Conservation (phyloP, 495 filamentous ascomycete genomes). For the Lasiosphaeriaceae sp. region DNA sequence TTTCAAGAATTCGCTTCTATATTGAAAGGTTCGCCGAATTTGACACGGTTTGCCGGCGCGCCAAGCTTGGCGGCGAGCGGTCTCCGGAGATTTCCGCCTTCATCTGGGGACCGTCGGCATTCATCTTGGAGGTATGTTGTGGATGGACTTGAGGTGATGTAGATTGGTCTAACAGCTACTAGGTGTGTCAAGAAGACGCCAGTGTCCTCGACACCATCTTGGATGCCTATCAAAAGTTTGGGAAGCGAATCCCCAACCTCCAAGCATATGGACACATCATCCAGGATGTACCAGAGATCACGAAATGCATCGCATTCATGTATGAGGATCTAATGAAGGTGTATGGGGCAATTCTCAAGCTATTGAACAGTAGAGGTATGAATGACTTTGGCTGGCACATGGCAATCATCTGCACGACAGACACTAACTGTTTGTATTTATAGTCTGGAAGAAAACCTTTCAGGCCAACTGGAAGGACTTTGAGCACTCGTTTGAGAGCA, state of each 20-base stretch:
- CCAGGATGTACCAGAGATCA: conserved; percentile 22
- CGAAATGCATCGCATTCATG: conserved; percentile 29
- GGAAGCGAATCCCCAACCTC: conserved; percentile 35
- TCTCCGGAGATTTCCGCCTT: conserved; percentile 30
- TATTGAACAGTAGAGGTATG: conserved; percentile 25
- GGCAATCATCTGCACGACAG: not conserved
- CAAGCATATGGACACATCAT: conserved; percentile 32
- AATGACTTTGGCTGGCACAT: not conserved
- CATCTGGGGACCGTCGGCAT: conserved; percentile 37
- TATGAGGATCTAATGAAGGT: conserved; percentile 47
- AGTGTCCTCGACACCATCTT: conserved; percentile 38
- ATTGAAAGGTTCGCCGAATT: conserved; percentile 41
- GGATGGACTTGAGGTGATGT: not conserved
- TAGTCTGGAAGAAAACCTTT: conserved; percentile 24
- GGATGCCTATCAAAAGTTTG: conserved; percentile 40
- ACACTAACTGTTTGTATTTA: not conserved
- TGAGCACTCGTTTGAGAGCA: conserved; percentile 25
- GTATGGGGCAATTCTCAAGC: conserved; percentile 32
- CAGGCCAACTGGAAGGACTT: conserved; percentile 40
- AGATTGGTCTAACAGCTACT: not conserved
- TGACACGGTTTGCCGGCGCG: conserved; percentile 24
- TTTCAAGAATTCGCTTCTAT: conserved; percentile 34
- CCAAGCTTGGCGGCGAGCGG: conserved; percentile 37
- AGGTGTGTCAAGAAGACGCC: conserved; percentile 30
- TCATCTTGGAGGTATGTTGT: conserved; percentile 23